phyloP scores from a whole-genome alignment of 768 basidiomycete genomes.

The Candolleomyces eurysporus region DNA sequence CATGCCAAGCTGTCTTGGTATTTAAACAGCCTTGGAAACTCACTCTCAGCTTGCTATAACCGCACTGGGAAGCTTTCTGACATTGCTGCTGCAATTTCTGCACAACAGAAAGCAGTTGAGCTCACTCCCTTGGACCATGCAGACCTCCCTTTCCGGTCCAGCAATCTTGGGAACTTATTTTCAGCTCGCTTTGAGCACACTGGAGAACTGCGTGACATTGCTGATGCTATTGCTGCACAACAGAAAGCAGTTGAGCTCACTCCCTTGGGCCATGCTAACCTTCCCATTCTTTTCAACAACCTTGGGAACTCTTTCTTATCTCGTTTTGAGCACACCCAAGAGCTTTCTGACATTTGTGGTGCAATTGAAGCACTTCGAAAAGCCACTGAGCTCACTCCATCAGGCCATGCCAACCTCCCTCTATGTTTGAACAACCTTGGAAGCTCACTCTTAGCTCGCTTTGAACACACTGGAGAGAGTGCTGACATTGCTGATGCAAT shows the following conservation, averaged over 20 bases:
- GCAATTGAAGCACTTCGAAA: too few species aligned
- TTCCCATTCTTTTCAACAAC: too few species aligned
- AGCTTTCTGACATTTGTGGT: too few species aligned
- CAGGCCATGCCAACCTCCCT: slow-evolving; percentile 3
- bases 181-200: slow-evolving; percentile 17
- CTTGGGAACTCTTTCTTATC: too few species aligned
- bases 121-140: slow-evolving; percentile 17
- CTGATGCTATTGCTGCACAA: slow-evolving; percentile 17
- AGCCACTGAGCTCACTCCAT: slow-evolving; percentile 9
- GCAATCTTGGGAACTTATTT: slow-evolving; percentile 17
- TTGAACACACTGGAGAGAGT: slow-evolving; percentile 1
- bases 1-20: too few species aligned
- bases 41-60: slow-evolving; percentile 15
- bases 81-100: slow-evolving; percentile 22
- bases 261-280: slow-evolving; percentile 1
- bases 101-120: slow-evolving; percentile 14
- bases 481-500: slow-evolving; percentile 6
- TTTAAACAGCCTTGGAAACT: too few species aligned
- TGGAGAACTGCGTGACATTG: slow-evolving; percentile 17
- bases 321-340: too few species aligned
- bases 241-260: slow-evolving; percentile 18
- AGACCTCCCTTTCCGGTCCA: slow-evolving; percentile 12
- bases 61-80: slow-evolving; percentile 19
- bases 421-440: slow-evolving; percentile 8
- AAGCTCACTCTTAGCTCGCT: slow-evolving; percentile 12